Evolutionary conservation across 305 asterid genomes (phyloP), one percentile per base, ranked within the genome.

Genomic region (Nicotiana rustica): DNA sequence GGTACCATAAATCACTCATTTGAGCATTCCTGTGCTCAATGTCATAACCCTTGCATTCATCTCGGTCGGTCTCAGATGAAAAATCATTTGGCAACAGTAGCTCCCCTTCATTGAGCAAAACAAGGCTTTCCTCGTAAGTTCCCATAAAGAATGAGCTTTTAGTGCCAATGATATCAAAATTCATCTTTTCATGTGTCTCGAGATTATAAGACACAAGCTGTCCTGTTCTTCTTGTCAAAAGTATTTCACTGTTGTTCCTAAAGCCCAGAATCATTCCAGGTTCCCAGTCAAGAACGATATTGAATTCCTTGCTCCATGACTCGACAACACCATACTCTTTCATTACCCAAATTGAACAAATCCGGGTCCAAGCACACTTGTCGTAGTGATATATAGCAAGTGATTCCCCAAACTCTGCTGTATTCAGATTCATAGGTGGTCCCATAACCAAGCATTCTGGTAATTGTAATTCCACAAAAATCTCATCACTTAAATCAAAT

Each of bases 271-370:
- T 56, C 17, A 19, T 83, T 57, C 82, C 82, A 17, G 31, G 18
- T 4, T 71, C 35, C 31, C 2, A 1, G 44, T 29, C 70, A 35
- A 77, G 5, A 1, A 6, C 36, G 2, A 83, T 13, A 60, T 55
- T 33, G 41, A 35, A 83, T 70, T 64, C 9, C 4, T 66, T 83
- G 14, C 18, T 67, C 79, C 85, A 77, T 65, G 82, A 83, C 66
- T 80, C 67, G 10, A 9, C 15, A 10, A 80, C 83, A 19, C 85
- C 86, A 31, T 89, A 89, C n/a, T 77, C 80, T 67, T 81, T 75
- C 90, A 87, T 87, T 38, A 84, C 83, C 90, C 89, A 89, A 38
- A 87, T 82, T 67, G 79, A 57, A 78, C 83, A 87, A 14, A 66
- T 49, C 21, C 36, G 38, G 59, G 68, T 59, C 79, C 56, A 60